Base-by-base conservation (phyloP, 257 asterid genomes). In the Dorcoceras hygrometricum region DNA sequence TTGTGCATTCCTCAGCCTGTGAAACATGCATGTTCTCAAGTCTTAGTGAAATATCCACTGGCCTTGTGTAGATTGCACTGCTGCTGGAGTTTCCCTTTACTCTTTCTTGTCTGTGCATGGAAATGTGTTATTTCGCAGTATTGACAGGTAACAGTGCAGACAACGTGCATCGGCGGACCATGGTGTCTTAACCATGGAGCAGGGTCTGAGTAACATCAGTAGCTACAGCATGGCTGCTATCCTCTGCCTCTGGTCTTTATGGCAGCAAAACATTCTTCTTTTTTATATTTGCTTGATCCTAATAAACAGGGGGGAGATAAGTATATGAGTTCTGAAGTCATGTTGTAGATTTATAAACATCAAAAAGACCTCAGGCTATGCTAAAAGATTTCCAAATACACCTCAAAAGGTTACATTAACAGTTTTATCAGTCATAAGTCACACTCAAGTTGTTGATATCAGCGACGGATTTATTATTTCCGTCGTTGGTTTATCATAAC, bases 271-370 rank as follows among this genome's bases (percentile, higher is more conserved):
- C 77, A 77, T 88, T 86, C 83, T 80, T 86, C 84, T 83, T 86
- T 80, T 72, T 86, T 59, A 81, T 75, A 74, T 86, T 86, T 71
- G 79, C 95, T 65, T 80, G 83, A 68, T 82, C 88, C 96, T 93
- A 75, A 59, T 62, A 63, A 63, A 18, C 32, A 63, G 46, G 61
- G 36, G n/a, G 28, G 43, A 32, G 61, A 63, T 16, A 20, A 14
- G 16, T 14, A 22, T 57, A 28, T 23, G 23, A 23, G 22, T 59
- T 20, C 24, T 23, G 36, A 55, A 27, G 51, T 23, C 62, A 62
- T 66, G 10, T 56, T 11, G 28, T 10, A 27, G 32, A 23, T 53
- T 48, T 67, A n/a, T n/a, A n/a, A n/a, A n/a, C n/a, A n/a, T n/a
- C n/a, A n/a, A n/a, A n/a, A n/a, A n/a, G n/a, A 34, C 20, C 18